Percentiles rank a stretch among this genome's conserved stretches.
These are phyloP conservation scores for Clohesyomyces aquaticus DNA, from an alignment of 495 filamentous ascomycete species.

Conservation along the genomic window DNA sequence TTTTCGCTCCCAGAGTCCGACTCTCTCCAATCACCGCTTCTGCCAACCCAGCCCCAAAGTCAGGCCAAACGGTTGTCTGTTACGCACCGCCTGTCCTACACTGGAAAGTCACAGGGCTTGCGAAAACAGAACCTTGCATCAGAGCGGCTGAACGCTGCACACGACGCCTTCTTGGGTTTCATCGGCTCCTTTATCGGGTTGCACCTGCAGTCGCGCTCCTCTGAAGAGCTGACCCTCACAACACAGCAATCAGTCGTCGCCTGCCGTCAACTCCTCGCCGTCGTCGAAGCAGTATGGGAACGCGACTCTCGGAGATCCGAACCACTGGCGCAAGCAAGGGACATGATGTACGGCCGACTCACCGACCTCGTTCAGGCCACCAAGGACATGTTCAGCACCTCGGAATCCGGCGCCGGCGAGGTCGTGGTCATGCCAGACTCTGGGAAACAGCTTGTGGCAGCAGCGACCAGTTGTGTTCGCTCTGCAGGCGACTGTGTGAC, in stretches of 20 bases:
- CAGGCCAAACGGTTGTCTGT: conserved; percentile 56
- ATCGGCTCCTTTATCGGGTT: conserved; percentile 91
- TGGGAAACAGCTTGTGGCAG: conserved; percentile 72
- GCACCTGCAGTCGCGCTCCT: conserved; percentile 85
- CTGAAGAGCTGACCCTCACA: conserved; percentile 74
- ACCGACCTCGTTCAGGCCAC: conserved; percentile 78
- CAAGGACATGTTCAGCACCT: conserved; percentile 70
- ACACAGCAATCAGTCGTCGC: conserved; percentile 80
- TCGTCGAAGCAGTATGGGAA: conserved; percentile 82
- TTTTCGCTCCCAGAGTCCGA: conserved; percentile 36
- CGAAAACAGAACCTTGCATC: conserved; percentile 62
- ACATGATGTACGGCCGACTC: conserved; percentile 79
- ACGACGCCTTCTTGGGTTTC: conserved; percentile 85
- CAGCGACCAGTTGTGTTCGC: conserved; percentile 87
- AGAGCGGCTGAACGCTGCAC: conserved; percentile 69
- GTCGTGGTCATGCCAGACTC: conserved; percentile 78
- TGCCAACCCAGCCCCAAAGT: conserved; percentile 26
- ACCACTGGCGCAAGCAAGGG: conserved; percentile 68
- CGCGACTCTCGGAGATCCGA: conserved; percentile 70
- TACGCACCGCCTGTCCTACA: conserved; percentile 62
- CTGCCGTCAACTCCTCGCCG: conserved; percentile 72
- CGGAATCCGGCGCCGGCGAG: conserved; percentile 66
- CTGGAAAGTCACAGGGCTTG: conserved; percentile 50
- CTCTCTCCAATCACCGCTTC: conserved; percentile 36
- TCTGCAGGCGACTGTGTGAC: conserved; percentile 88